These are phyloP conservation scores for Vitellaria paradoxa DNA, from an alignment of 179 eudicot genomes.

Conservation along the genomic window DNA sequence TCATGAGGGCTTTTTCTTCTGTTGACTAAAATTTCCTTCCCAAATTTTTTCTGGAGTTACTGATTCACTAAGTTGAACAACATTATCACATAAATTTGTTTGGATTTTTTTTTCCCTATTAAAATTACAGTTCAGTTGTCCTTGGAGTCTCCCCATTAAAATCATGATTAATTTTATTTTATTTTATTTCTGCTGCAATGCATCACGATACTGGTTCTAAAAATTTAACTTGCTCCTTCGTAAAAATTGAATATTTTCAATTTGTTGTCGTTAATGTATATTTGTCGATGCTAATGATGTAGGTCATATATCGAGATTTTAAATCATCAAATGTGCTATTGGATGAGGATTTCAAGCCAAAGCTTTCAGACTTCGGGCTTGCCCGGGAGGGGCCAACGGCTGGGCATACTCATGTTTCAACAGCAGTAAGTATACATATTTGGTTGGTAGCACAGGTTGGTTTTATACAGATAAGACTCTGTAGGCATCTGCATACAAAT, in stretches of 20 bases:
- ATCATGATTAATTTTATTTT: neutral
- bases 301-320: conserved; percentile 97
- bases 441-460: neutral
- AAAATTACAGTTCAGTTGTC: too few species aligned
- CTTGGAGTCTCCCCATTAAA: too few species aligned
- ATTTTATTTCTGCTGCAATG: neutral
- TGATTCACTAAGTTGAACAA: too few species aligned
- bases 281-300: conserved; percentile 20
- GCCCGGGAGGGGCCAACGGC: conserved; percentile 90
- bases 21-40: too few species aligned
- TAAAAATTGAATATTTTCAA: neutral
- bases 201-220: neutral
- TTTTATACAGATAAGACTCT: neutral
- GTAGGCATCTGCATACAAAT: neutral
- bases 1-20: too few species aligned
- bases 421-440: conserved; percentile 50
- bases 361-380: conserved; percentile 90
- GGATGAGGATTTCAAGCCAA: conserved; percentile 72
- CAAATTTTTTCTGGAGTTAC: too few species aligned
- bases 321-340: conserved; percentile 82
- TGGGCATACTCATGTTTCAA: conserved; percentile 84
- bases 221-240: neutral
- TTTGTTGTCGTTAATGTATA: neutral
- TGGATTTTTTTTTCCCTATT: too few species aligned
- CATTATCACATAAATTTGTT: too few species aligned